Evolutionary conservation across 1,284 basidiomycete genomes (phyloP).

Genomic region (Mycena sp.): DNA sequence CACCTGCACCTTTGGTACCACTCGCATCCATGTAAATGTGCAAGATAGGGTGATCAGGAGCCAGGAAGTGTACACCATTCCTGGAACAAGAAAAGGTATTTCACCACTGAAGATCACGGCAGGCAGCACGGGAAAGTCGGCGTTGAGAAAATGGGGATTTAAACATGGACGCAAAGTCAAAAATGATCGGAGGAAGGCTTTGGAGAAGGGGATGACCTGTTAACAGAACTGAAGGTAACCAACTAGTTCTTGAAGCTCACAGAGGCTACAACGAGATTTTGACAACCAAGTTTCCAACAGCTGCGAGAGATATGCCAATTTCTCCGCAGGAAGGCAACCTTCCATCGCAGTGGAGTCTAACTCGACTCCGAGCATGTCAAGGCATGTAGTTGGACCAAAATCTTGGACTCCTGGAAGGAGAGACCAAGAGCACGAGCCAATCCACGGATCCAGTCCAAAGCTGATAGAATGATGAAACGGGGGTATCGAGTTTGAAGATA

Average conservation of each 20-base stretch:
- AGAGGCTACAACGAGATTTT: neutral
- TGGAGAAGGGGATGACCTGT: slow-evolving; percentile 37
- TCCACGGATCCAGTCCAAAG: slow-evolving; percentile 1
- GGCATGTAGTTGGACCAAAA: slow-evolving; percentile 2
- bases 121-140: slow-evolving; percentile 30
- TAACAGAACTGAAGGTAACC: slow-evolving; percentile 19
- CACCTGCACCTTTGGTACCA: slow-evolving; percentile 37
- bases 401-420: slow-evolving; percentile 13
- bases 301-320: neutral
- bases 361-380: slow-evolving; percentile 19
- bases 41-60: slow-evolving; percentile 21
- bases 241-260: slow-evolving; percentile 10
- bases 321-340: slow-evolving; percentile 3
- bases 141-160: slow-evolving; percentile 29
- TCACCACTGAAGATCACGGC: slow-evolving; percentile 41
- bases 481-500: no score
- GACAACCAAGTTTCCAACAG: neutral
- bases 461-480: neutral
- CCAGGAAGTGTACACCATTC: slow-evolving; percentile 43
- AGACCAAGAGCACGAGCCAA: slow-evolving; percentile 14
- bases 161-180: slow-evolving; percentile 38
- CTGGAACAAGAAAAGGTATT: slow-evolving; percentile 30
- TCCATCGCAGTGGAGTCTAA: slow-evolving; percentile 17
- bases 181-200: slow-evolving; percentile 38
- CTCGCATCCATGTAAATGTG: slow-evolving; percentile 41